phyloP scores from a whole-genome alignment of 2,329 filamentous ascomycete genomes.

The Rhynchosporium secalis region DNA sequence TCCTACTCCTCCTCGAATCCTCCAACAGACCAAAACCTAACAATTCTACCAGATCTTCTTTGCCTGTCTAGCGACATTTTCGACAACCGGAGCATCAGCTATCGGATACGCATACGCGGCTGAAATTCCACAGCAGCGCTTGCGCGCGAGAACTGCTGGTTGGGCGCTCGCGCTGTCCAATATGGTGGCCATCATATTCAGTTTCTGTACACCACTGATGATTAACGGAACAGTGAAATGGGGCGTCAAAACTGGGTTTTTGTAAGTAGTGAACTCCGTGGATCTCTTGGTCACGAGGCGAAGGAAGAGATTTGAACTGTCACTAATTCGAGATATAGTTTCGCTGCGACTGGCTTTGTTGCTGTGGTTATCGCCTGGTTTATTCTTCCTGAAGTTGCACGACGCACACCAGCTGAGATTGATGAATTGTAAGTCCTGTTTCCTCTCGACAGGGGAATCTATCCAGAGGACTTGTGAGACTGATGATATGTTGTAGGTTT shows the following conservation, averaged over 20 bases:
- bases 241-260: constrained; percentile 49
- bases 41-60: constrained; percentile 43
- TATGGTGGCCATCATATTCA: constrained; percentile 46
- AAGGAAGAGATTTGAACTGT: background rate
- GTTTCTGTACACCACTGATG: constrained; percentile 48
- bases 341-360: constrained; percentile 40
- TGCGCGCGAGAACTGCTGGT: constrained; percentile 44
- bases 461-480: background rate
- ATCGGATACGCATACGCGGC: constrained; percentile 47
- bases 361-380: constrained; percentile 42
- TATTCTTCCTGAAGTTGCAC: constrained; percentile 42
- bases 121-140: constrained; percentile 44
- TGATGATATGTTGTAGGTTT: constrained; percentile 25
- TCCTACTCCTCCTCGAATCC: background rate
- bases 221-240: constrained; percentile 44
- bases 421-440: constrained; percentile 42
- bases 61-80: constrained; percentile 45
- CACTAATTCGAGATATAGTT: constrained; percentile 29
- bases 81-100: constrained; percentile 45
- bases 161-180: constrained; percentile 46
- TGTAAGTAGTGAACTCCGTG: constrained; percentile 34
- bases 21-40: background rate
- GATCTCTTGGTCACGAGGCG: background rate
- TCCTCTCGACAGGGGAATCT: background rate
- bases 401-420: constrained; percentile 42